Conservation (phyloP, 179 eudicot species). For the Beta macrorhiza region DNA sequence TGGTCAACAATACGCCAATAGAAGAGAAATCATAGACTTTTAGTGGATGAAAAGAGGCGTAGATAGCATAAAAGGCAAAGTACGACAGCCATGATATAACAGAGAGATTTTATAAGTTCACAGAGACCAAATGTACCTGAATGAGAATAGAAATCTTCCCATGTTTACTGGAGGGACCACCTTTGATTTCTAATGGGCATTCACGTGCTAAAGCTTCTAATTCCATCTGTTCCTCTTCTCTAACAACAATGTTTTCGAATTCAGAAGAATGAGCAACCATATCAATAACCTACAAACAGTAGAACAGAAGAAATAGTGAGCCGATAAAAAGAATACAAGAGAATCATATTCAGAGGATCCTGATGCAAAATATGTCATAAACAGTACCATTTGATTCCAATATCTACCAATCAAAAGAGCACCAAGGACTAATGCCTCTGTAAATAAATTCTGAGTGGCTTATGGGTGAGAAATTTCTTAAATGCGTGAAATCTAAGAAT, state of each 20-base stretch:
- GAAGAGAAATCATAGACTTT: not conserved
- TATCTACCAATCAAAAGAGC: not conserved
- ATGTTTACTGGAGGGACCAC: constrained; percentile 90
- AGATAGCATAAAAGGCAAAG: not conserved
- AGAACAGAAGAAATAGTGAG: constrained; percentile 7
- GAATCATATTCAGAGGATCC: not conserved
- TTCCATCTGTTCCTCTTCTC: constrained; percentile 98
- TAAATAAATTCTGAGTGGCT: not conserved
- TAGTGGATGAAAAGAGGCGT: not conserved
- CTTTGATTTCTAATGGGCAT: constrained; percentile 93
- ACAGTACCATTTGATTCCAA: not conserved
- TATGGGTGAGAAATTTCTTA: not conserved
- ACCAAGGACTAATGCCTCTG: not conserved
- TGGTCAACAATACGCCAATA: not conserved
- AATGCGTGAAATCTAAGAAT: not conserved
- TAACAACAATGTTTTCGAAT: constrained; percentile 91
- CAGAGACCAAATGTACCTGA: constrained; percentile 51
- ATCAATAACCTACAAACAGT: constrained; percentile 65
- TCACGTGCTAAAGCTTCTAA: constrained; percentile 69
- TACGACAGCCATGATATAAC: not conserved
- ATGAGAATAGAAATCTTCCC: constrained; percentile 97
- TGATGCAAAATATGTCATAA: constrained; percentile 14
- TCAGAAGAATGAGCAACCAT: constrained; percentile 99
- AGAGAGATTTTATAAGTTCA: not conserved
- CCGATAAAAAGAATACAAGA: constrained; percentile 4